Evolutionary conservation across 2,329 filamentous ascomycete genomes (phyloP), one percentile per base, ranked within the genome.

Genomic region (Elsinoe fawcettii): DNA sequence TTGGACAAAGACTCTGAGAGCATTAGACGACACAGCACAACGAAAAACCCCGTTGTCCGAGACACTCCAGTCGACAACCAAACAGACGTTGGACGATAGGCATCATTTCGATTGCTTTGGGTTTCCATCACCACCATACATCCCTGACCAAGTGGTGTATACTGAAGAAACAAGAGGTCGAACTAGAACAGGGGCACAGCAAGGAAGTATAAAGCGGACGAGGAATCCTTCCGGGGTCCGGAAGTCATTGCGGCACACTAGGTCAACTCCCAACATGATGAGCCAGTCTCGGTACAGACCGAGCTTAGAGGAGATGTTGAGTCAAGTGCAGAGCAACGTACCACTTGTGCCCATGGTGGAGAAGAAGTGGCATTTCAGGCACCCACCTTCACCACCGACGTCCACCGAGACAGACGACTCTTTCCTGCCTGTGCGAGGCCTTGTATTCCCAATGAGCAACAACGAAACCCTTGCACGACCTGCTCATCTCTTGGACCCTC

Each of bases 191-290:
- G 54, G 43, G n/a, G 43, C 43, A 20, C 41, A 46, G 22, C 54
- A 46, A 34, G 54, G 54, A 14, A 56, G 54, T 27, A 27, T 37
- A 2, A 32, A 16, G 11, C 30, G 54, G 18, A 46, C 41, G 27
- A 25, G 54, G 20, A 56, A 46, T 36, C 43, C 54, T 22, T 56
- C 54, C 2, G 39, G 54, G n/a, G 41, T 56, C 11, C 32, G 54
- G 27, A 56, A 56, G 25, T 25, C 41, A 12, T 27, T 56, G 12
- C 23, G 54, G 12, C 41, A 56, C 30, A 36, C 54, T 5, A 47
- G 22, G 23, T 68, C 66, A 32, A 67, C 68, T 22, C 72, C 76
- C 43, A 80, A 76, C 64, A 77, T 82, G 74, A 80, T 80, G 74
- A 78, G 74, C 63, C 74, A 79, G 39, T 75, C 76, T 20, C 74